Base-by-base conservation (phyloP, 208 protist species). In the Acanthamoeba healyi region DNA sequence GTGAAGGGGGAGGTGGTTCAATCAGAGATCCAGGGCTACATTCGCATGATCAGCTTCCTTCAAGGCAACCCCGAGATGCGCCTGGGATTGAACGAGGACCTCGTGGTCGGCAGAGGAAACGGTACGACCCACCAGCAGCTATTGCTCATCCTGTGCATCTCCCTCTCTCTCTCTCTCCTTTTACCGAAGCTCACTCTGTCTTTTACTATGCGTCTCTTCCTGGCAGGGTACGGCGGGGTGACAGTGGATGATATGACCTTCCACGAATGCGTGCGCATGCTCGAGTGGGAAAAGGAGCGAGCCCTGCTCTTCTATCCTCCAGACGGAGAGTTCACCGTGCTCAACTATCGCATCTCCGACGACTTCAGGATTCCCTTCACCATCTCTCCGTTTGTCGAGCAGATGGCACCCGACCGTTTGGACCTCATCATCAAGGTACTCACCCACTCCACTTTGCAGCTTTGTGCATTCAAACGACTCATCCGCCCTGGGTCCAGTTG, bases 31-130 rank as follows among this genome's bases (percentile, higher is more conserved):
- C 96, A 98, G 22, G 98, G 98, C 5, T 96, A 95, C 7, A 98
- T 99, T 54, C 94, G 98, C 22, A 97, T 99, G 95, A 99, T 99
- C 92, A 97, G 95, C 46, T 98, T 98, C 93, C 96, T 99, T 0
- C 86, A 96, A 12, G 99, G 98, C 36, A 97, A 97, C 22, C 98
- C 98, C 4, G 96, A 97, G 29, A 54, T 98, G 44, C 93, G 96
- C 32, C 72, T 99, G 22, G 97, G 95, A 1, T 92, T 99, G 0
- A 98, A 98, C 56, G 98, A 98, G 87, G 96, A 99, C 36, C 79
- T 99, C 6, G 92, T 96, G 0, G 95, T 99, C 29, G 95, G 96
- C 22, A 36, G 63, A 58, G 44, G 94, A 32, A 91, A 63, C 40
- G 46, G 54, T 93, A n/a, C n/a, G n/a, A n/a, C n/a, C n/a, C n/a